Evolutionary conservation across 495 filamentous ascomycete species (phyloP), one percentile per base, ranked within the genome.

Genomic region (Penicillium daleae): DNA sequence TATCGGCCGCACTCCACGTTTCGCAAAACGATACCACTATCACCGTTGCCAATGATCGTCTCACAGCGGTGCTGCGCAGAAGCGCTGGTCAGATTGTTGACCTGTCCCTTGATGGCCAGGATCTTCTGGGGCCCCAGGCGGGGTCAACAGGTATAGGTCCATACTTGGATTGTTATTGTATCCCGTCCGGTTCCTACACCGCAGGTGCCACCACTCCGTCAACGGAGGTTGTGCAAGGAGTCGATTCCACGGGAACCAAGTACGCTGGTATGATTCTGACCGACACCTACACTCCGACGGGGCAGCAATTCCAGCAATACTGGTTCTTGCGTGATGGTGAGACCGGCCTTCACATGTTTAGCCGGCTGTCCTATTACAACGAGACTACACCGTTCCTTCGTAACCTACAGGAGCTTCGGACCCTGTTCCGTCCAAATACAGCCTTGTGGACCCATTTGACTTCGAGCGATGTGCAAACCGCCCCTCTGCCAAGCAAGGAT

Each of bases 81-180:
- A 69, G 62, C 6, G 76, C 39, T 19, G 82, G 82, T 0, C 75
- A 75, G 17, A 72, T 84, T 31, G 64, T 75, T 3, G 68, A 76
- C 27, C 64, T 85, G 0, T 64, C 66, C 24, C 77, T 85, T 6
- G 83, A 84, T 53, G 77, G 76, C 3, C 74, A 82, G 59, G 80
- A 86, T 57, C 71, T 86, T 6, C 68, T 87, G 7, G 80, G 83
- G 17, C 63, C 75, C 1, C 66, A 74, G 12, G 77, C 73, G 6
- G 80, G 82, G 1, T 79, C 73, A 6, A 76, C 69, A 6, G 82
- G 84, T 7, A 75, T 81, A 48, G 82, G 82, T 0, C 78, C 82
- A 2, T 85, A 86, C 59, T 77, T 86, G 17, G 85, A 86, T 62
- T 86, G 84, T 65, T 86, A 85, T 63, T 87, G 83, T 62, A 80